Conservation (phyloP, 2,329 filamentous ascomycete genomes). For the Pezizomycotina sp. region DNA sequence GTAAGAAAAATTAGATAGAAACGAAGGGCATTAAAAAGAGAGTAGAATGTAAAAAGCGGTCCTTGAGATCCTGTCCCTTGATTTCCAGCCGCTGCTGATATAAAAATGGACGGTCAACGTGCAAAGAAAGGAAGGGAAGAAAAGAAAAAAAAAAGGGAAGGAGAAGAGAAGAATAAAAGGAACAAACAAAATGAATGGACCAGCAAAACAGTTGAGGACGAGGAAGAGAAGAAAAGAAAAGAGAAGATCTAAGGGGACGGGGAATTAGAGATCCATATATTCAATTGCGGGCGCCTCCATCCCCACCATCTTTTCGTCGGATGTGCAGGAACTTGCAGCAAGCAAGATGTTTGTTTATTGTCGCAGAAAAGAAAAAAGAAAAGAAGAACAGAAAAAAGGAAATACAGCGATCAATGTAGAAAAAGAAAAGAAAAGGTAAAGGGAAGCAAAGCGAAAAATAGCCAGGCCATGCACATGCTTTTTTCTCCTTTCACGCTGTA, state of each 20-base stretch:
- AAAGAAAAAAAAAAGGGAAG: neutral
- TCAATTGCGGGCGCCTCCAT: too few relatives aligned
- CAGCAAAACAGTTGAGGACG: constrained; percentile 1
- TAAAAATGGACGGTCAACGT: neutral
- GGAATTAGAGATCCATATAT: constrained; percentile 6
- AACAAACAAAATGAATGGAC: constrained; percentile 1
- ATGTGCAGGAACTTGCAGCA: too few relatives aligned
- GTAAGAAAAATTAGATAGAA: neutral
- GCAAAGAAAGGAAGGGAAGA: constrained; percentile 3
- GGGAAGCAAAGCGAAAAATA: constrained; percentile 1
- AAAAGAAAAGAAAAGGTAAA: constrained; percentile 2
- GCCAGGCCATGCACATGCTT: constrained; percentile 9
- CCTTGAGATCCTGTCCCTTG: constrained; percentile 3
- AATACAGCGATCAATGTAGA: constrained; percentile 1
- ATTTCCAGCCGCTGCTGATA: neutral
- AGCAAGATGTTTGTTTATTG: too few relatives aligned
- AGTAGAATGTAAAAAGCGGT: constrained; percentile 1
- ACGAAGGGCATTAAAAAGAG: neutral
- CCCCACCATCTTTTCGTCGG: too few relatives aligned
- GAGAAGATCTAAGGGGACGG: constrained; percentile 12
- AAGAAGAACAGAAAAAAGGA: constrained; percentile 3
- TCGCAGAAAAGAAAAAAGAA: constrained; percentile 4
- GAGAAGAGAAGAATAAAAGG: neutral
- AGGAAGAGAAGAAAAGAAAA: constrained; percentile 8
- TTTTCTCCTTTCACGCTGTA: constrained; percentile 11